These are phyloP conservation scores for Cystoderma amianthinum DNA, from an alignment of 768 basidiomycete species.

Conservation along the genomic window DNA sequence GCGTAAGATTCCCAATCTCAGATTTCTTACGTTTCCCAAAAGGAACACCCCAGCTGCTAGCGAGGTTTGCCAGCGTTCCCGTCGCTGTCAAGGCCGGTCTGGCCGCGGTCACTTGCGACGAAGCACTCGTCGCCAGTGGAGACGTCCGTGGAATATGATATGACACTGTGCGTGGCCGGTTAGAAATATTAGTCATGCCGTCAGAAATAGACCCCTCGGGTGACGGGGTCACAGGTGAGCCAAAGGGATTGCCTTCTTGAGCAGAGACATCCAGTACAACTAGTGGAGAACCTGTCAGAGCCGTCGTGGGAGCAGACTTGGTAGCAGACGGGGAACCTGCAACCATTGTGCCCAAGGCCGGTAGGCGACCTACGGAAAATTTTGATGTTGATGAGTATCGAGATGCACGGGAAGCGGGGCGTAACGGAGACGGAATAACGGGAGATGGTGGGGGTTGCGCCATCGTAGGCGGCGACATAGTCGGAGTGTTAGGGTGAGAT, in stretches of 20 bases:
- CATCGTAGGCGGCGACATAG: slow-evolving; percentile 25
- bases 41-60: slow-evolving; percentile 59
- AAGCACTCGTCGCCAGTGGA: slow-evolving; percentile 27
- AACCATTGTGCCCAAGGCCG: slow-evolving; percentile 44
- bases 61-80: slow-evolving; percentile 48
- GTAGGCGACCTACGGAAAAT: slow-evolving; percentile 59
- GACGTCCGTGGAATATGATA: slow-evolving; percentile 49
- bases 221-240: slow-evolving; percentile 40
- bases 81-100: slow-evolving; percentile 33
- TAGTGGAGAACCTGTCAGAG: slow-evolving; percentile 49
- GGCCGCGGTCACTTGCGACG: slow-evolving; percentile 18
- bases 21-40: slow-evolving; percentile 52
- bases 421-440: slow-evolving; percentile 45
- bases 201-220: slow-evolving; percentile 59
- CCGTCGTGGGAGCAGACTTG: slow-evolving; percentile 66
- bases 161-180: slow-evolving; percentile 54
- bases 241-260: slow-evolving; percentile 30
- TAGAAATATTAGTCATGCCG: slow-evolving; percentile 41
- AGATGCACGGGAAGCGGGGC: slow-evolving; percentile 70
- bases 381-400: slow-evolving; percentile 61
- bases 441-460: slow-evolving; percentile 28
- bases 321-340: slow-evolving; percentile 30
- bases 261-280: slow-evolving; percentile 40
- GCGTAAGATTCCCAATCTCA: slow-evolving; percentile 16
- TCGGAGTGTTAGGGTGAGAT: slow-evolving; percentile 23